These are phyloP conservation scores for Prunus campanulata DNA, from an alignment of 306 rosid species.

Conservation along the genomic window DNA sequence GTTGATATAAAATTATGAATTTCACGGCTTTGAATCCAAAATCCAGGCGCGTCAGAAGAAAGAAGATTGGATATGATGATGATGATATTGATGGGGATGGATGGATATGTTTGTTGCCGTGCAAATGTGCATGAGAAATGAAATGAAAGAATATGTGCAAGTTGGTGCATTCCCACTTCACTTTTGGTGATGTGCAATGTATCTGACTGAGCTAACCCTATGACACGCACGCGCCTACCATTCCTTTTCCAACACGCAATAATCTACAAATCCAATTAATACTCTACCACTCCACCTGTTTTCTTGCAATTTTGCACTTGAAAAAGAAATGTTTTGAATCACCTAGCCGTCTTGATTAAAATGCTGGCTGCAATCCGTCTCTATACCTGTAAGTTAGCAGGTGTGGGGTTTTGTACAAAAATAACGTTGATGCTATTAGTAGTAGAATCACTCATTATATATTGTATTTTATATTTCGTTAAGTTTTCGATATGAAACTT, in stretches of 20 bases:
- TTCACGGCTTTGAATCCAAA: background rate
- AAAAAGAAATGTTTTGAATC: too few relatives aligned
- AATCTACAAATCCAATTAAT: background rate
- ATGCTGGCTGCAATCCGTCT: too few relatives aligned
- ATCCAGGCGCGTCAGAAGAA: background rate
- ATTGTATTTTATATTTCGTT: too few relatives aligned
- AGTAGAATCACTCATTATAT: too few relatives aligned
- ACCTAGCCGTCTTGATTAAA: too few relatives aligned
- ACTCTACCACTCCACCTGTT: background rate
- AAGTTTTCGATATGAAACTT: too few relatives aligned
- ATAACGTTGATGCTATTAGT: too few relatives aligned
- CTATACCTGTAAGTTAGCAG: too few relatives aligned
- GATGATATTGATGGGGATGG: constrained; percentile 15
- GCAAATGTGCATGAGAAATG: background rate
- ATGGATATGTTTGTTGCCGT: constrained; percentile 27
- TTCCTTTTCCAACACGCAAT: constrained; percentile 14
- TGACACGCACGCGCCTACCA: constrained; percentile 7
- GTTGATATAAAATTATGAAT: background rate
- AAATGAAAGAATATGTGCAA: constrained; percentile 5
- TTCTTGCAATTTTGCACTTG: too few relatives aligned
- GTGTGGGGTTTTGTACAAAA: too few relatives aligned
- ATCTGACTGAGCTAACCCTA: constrained; percentile 13
- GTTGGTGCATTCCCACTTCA: constrained; percentile 20
- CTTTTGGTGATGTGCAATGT: constrained; percentile 26
- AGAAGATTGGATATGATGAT: too few relatives aligned